Percentiles rank a stretch among this genome's conserved stretches.
Evolutionary conservation across 495 filamentous ascomycete genomes (phyloP).

Genomic region (Podospora tetraspora): DNA sequence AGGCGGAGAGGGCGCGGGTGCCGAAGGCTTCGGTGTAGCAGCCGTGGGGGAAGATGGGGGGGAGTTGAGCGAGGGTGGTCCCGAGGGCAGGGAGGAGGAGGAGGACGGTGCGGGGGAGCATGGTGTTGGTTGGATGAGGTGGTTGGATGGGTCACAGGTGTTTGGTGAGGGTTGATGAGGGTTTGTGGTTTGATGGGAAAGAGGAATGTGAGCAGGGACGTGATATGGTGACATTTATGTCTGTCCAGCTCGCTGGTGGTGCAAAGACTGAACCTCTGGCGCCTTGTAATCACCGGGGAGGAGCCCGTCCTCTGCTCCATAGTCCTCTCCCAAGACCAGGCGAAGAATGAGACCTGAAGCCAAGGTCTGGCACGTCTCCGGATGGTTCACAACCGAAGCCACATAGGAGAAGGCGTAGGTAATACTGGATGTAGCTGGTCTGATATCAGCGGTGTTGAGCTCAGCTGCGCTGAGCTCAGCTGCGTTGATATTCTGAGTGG

Average conservation of each 20-base stretch:
- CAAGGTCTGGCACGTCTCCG: neutral
- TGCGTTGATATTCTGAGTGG: too few relatives aligned
- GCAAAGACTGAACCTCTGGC: neutral
- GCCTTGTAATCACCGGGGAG: neutral
- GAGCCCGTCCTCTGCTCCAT: neutral
- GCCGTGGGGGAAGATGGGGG: conserved; percentile 13
- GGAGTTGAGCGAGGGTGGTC: conserved; percentile 4
- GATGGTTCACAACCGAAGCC: neutral
- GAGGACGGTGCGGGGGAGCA: conserved; percentile 1
- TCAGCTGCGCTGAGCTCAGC: too few relatives aligned
- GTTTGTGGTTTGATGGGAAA: neutral
- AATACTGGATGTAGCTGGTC: neutral
- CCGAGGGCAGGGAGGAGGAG: conserved; percentile 9
- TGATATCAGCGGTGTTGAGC: neutral
- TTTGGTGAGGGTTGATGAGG: neutral
- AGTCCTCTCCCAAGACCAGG: neutral
- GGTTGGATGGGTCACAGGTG: too few relatives aligned
- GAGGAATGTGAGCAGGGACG: neutral
- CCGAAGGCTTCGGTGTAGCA: conserved; percentile 22
- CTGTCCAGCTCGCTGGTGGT: neutral
- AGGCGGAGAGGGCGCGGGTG: conserved; percentile 14
- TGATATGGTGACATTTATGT: neutral
- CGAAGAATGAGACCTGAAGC: neutral
- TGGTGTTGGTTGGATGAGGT: neutral
- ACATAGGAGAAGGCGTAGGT: neutral